A percentile compares a stretch with the other conserved stretches of the same genome.
Evolutionary conservation across 106 monocot genomes (phyloP).

Genomic region (Allium sativum): DNA sequence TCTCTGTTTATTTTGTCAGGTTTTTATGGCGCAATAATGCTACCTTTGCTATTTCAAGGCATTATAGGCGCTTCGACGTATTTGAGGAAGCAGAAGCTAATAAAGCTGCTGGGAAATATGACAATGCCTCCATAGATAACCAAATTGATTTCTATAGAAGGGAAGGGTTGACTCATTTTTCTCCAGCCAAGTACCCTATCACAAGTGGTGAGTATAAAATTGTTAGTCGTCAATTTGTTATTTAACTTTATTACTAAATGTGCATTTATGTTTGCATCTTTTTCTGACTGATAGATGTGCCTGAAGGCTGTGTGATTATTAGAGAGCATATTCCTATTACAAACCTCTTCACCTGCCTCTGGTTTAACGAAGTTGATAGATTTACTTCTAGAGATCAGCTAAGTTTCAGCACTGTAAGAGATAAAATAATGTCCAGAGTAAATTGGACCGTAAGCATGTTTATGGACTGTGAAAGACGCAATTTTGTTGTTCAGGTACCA

Average conservation of each 20-base stretch:
- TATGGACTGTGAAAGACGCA: slow-evolving; percentile 86
- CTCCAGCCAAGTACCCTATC: slow-evolving; percentile 78
- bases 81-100: slow-evolving; percentile 99
- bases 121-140: slow-evolving; percentile 81
- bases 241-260: too few relatives aligned
- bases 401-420: slow-evolving; percentile 84
- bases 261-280: neutral
- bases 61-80: slow-evolving; percentile 89
- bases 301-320: slow-evolving; percentile 98
- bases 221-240: too few relatives aligned
- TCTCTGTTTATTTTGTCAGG: slow-evolving; percentile 24
- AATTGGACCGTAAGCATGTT: slow-evolving; percentile 83
- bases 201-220: slow-evolving; percentile 60
- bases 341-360: slow-evolving; percentile 93
- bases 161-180: slow-evolving; percentile 87
- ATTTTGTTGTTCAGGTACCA: slow-evolving; percentile 90
- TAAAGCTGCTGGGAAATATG: slow-evolving; percentile 94
- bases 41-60: slow-evolving; percentile 87
- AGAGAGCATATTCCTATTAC: slow-evolving; percentile 87
- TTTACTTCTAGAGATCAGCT: slow-evolving; percentile 95
- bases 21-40: slow-evolving; percentile 81
- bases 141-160: slow-evolving; percentile 82
- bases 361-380: slow-evolving; percentile 97
- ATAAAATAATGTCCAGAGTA: slow-evolving; percentile 64
- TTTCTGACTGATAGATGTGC: slow-evolving; percentile 54